Percentiles rank a stretch among this genome's conserved stretches.
Evolutionary conservation across 768 basidiomycete genomes (phyloP).

Genomic region (Melanogaster broomeanus): DNA sequence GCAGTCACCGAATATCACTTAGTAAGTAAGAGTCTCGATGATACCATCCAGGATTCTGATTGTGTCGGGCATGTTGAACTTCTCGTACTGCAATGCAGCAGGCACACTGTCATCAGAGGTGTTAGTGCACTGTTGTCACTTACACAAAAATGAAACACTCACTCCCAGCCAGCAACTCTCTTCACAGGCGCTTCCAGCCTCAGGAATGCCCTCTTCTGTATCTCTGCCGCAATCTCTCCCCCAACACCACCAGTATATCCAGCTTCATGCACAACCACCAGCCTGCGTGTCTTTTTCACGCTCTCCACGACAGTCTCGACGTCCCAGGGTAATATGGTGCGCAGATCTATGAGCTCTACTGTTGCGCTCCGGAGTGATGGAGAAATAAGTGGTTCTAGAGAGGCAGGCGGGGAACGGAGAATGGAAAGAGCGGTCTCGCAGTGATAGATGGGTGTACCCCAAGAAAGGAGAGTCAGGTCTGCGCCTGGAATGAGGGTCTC

Average conservation of each 20-base stretch:
- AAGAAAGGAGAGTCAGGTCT: constrained; percentile 88
- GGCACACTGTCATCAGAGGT: constrained; percentile 57
- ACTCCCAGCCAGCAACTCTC: constrained; percentile 94
- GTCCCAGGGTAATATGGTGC: constrained; percentile 91
- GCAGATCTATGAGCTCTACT: constrained; percentile 87
- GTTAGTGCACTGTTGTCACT: constrained; percentile 1
- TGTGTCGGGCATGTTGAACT: constrained; percentile 89
- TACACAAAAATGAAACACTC: constrained; percentile 38
- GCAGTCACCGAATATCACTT: constrained; percentile 6
- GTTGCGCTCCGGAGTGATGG: constrained; percentile 62
- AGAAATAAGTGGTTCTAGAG: constrained; percentile 68
- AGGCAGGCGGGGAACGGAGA: constrained; percentile 63
- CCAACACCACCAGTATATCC: constrained; percentile 87
- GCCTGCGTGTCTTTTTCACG: constrained; percentile 79
- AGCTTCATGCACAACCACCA: constrained; percentile 93
- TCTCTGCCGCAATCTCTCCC: constrained; percentile 87
- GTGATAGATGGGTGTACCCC: constrained; percentile 93
- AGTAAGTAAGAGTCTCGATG: constrained; percentile 80
- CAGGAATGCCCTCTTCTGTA: constrained; percentile 87
- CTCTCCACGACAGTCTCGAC: constrained; percentile 78
- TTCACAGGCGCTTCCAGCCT: constrained; percentile 86
- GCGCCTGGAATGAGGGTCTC: constrained; percentile 73
- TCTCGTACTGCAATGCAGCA: constrained; percentile 83
- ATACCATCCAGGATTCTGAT: constrained; percentile 82
- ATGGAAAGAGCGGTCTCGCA: constrained; percentile 83